Conservation (phyloP, 2,329 filamentous ascomycete species). For the Botryosphaeria agaves region DNA sequence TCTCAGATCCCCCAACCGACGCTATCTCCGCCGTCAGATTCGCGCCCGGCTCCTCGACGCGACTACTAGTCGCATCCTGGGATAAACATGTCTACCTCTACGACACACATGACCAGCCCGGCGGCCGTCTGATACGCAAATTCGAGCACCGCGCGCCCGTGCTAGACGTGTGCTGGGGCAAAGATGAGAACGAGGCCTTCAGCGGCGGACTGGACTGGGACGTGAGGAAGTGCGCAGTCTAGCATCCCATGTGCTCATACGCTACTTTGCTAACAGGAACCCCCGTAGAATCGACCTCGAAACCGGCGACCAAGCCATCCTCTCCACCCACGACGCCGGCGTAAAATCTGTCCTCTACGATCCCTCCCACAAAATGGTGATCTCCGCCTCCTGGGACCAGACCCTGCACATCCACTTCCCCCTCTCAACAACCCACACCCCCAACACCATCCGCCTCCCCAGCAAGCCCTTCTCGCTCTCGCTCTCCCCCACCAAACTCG, state of each 20-base stretch:
- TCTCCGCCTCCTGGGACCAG: slow-evolving; percentile 87
- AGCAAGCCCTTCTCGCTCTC: slow-evolving; percentile 80
- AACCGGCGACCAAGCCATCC: slow-evolving; percentile 51
- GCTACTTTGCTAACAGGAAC: slow-evolving; percentile 4
- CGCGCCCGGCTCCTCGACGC: slow-evolving; percentile 55
- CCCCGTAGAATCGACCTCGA: slow-evolving; percentile 46
- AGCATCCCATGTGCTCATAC: neutral
- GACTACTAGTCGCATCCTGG: slow-evolving; percentile 86
- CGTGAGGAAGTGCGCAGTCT: slow-evolving; percentile 47
- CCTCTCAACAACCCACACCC: slow-evolving; percentile 31
- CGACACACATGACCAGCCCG: slow-evolving; percentile 43
- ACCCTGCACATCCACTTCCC: slow-evolving; percentile 74
- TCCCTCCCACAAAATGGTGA: slow-evolving; percentile 53
- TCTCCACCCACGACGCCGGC: slow-evolving; percentile 64
- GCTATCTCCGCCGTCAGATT: slow-evolving; percentile 77
- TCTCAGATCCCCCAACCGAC: slow-evolving; percentile 68
- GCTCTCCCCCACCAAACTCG: slow-evolving; percentile 63
- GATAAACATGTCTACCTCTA: slow-evolving; percentile 85
- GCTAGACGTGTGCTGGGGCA: slow-evolving; percentile 80
- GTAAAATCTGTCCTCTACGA: slow-evolving; percentile 78
- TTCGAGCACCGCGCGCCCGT: slow-evolving; percentile 74
- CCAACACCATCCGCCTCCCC: slow-evolving; percentile 49
- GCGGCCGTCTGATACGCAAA: slow-evolving; percentile 48
- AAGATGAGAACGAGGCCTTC: slow-evolving; percentile 67
- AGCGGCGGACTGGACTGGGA: slow-evolving; percentile 75